Evolutionary conservation across 108 stramenopile genomes (phyloP).

Genomic region (Cylindrotheca closterium): DNA sequence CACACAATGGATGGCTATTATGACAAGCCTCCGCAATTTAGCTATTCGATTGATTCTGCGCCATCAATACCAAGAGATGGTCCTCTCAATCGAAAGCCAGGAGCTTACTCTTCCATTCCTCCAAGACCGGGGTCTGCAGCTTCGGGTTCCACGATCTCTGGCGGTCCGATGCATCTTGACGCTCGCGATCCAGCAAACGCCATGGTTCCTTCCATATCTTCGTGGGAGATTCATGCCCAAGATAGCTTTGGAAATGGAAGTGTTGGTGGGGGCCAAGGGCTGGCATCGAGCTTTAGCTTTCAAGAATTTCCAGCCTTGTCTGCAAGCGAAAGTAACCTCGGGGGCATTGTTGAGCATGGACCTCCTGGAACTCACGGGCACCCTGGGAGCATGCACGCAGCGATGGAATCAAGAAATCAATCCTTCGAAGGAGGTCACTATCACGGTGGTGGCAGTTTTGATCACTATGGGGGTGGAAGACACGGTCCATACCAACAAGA

Average conservation of each 20-base stretch:
- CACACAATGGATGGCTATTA: conserved; percentile 24
- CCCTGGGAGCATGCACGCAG: conserved; percentile 17
- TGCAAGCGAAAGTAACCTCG: conserved; percentile 34
- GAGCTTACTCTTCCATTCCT: conserved; percentile 31
- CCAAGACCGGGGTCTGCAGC: conserved; percentile 43
- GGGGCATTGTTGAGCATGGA: conserved; percentile 5
- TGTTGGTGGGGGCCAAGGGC: conserved; percentile 33
- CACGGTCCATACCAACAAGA: conserved; percentile 11
- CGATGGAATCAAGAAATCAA: conserved; percentile 57
- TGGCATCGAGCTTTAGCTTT: conserved; percentile 52
- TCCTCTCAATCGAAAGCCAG: neutral
- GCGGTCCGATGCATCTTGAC: conserved; percentile 32
- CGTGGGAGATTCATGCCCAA: conserved; percentile 67
- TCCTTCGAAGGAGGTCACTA: conserved; percentile 64
- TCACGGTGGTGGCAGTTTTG: conserved; percentile 41
- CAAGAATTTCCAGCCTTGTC: conserved; percentile 57
- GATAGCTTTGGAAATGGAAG: conserved; percentile 61
- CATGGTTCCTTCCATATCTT: conserved; percentile 44
- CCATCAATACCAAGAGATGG: conserved; percentile 39
- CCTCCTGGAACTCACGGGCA: neutral
- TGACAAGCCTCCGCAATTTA: conserved; percentile 45
- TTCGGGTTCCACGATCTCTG: conserved; percentile 46
- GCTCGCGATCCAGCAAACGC: conserved; percentile 24
- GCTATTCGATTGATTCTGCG: conserved; percentile 57
- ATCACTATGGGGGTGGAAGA: conserved; percentile 30